Percentiles rank a stretch among this genome's conserved stretches.
These are phyloP conservation scores for Rhizopus delemar DNA, from an alignment of 371 early-diverging fungal genomes.

Conservation along the genomic window DNA sequence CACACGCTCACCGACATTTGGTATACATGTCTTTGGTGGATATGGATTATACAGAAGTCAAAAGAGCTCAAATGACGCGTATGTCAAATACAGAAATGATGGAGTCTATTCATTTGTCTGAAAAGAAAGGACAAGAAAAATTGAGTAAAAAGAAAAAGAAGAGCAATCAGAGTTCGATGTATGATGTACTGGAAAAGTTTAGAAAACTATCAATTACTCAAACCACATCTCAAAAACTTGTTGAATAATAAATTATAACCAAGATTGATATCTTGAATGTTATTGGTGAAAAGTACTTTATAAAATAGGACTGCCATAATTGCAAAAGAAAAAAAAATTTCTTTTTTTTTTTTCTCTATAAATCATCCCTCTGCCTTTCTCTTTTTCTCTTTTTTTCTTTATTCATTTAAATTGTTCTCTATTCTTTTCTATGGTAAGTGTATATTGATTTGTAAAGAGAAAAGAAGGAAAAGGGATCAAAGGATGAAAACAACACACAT, in stretches of 20 bases:
- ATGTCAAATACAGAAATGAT: conserved; percentile 26
- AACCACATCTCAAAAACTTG: neutral
- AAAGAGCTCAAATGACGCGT: neutral
- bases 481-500: conserved; percentile 35
- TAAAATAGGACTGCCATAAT: no score
- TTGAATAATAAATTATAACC: no score
- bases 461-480: conserved; percentile 5
- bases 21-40: conserved; percentile 63
- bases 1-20: conserved; percentile 63
- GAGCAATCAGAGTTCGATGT: conserved; percentile 22
- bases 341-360: neutral
- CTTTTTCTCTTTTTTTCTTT: conserved; percentile 1
- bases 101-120: conserved; percentile 14
- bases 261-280: no score
- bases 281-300: no score
- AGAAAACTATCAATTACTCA: conserved; percentile 26
- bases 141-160: conserved; percentile 19
- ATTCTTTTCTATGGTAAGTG: neutral
- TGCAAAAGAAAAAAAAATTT: neutral
- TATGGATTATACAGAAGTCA: conserved; percentile 33
- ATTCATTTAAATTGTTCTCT: neutral
- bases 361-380: neutral
- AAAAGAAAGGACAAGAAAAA: conserved; percentile 3
- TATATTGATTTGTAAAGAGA: neutral
- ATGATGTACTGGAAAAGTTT: conserved; percentile 26